A percentile compares a stretch with the other conserved stretches of the same genome.
phyloP scores from a whole-genome alignment of 2,329 filamentous ascomycete genomes.

The Cercospora sp. region DNA sequence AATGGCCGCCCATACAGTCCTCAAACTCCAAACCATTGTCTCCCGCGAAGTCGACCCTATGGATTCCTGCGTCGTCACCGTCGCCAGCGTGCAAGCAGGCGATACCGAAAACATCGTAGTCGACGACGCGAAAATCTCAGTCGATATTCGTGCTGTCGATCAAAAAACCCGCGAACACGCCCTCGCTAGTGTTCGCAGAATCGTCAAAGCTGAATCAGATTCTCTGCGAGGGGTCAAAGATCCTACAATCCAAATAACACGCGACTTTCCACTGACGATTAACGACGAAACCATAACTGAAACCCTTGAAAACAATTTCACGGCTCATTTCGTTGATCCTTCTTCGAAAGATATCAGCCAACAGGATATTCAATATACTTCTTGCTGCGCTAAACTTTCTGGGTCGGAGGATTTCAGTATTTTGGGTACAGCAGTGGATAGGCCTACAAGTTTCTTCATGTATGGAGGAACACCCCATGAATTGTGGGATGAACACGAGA shows the following conservation, averaged over 20 bases:
- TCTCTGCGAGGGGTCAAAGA: conserved; percentile 50
- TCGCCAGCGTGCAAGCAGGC: conserved; percentile 60
- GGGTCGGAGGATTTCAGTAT: conserved; percentile 62
- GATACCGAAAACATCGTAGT: conserved; percentile 63
- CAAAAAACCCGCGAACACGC: conserved; percentile 51
- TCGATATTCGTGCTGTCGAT: conserved; percentile 56
- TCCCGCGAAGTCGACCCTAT: conserved; percentile 55
- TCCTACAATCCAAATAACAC: conserved; percentile 48
- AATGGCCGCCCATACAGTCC: conserved; percentile 57
- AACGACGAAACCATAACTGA: conserved; percentile 53
- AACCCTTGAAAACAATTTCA: conserved; percentile 49
- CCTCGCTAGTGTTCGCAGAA: conserved; percentile 52
- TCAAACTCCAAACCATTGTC: conserved; percentile 62
- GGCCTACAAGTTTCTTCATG: conserved; percentile 58
- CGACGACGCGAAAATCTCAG: conserved; percentile 55
- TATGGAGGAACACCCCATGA: conserved; percentile 56
- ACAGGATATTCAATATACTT: conserved; percentile 36
- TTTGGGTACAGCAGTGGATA: conserved; percentile 52
- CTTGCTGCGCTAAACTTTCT: conserved; percentile 45
- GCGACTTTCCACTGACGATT: conserved; percentile 52
- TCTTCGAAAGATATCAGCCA: conserved; percentile 26
- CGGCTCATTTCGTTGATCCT: conserved; percentile 45
- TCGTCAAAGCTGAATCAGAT: conserved; percentile 57
- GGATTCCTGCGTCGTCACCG: conserved; percentile 60
- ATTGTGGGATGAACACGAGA: conserved; percentile 53